Percentiles rank a stretch among this genome's conserved stretches.
These are phyloP conservation scores for Phalaenopsis aphrodite DNA, from an alignment of 106 monocot species.

Conservation along the genomic window DNA sequence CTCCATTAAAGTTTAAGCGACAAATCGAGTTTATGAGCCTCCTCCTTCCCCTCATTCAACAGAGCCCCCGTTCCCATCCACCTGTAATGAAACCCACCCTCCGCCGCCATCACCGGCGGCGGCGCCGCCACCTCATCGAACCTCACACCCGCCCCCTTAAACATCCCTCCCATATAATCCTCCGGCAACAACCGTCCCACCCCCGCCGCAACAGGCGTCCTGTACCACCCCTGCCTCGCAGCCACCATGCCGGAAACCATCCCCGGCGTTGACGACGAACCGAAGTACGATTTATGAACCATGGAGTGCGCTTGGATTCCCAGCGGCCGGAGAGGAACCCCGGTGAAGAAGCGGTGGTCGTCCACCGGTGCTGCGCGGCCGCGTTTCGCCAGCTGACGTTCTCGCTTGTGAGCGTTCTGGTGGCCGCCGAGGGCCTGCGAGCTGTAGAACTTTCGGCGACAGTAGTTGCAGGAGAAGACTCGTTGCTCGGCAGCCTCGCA, in stretches of 20 bases:
- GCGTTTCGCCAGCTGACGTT: constrained; percentile 31
- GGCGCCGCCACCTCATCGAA: background rate
- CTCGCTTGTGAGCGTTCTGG: constrained; percentile 51
- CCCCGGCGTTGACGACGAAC: background rate
- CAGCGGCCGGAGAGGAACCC: background rate
- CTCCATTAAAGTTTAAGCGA: background rate
- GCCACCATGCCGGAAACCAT: background rate
- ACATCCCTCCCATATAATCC: background rate
- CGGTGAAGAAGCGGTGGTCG: background rate
- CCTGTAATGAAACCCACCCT: background rate
- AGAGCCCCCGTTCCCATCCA: background rate
- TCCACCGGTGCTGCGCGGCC: background rate
- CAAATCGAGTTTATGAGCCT: constrained; percentile 2
- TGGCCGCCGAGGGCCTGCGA: constrained; percentile 52
- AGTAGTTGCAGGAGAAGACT: constrained; percentile 41
- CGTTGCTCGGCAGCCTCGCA: constrained; percentile 1
- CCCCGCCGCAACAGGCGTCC: background rate
- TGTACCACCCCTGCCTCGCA: background rate
- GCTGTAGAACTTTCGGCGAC: constrained; percentile 39
- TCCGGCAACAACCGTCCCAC: background rate
- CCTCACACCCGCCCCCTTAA: background rate
- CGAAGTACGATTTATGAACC: background rate
- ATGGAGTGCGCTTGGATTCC: constrained; percentile 2
- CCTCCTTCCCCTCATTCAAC: background rate
- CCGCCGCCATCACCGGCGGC: background rate